Base-by-base conservation (phyloP, 225 moss, liverwort and hornwort genomes). In the Asterella californica region DNA sequence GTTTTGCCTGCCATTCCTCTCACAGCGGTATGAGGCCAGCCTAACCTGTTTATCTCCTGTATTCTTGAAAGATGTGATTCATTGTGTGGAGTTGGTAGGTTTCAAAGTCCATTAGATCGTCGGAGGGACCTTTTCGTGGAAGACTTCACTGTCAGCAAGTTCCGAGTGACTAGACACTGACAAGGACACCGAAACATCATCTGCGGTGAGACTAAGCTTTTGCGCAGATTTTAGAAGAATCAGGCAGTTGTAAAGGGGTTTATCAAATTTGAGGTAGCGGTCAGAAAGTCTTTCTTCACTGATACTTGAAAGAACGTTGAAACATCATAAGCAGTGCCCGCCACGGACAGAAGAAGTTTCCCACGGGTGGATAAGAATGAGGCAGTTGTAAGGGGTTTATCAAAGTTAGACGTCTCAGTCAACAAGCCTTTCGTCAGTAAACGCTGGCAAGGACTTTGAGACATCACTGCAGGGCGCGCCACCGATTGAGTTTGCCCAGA, bases 1-100 rank as follows among this genome's bases (percentile, higher is more conserved):
- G 88, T 93, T 45, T 69, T 92, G n/a, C 90, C 93, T 49, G 97
- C 97, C 34, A 85, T 99, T 64, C 97, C 93, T 65, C 88, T 99
- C 47, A 94, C 90, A 76, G 97, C 90, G 88, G 97, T 96, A 90
- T 74, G 88, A 65, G 47, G 71, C 71, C 71, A 47, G n/a, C 47
- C 79, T 22, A 21, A 30, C n/a, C 37, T 48, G 15, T 71, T 29
- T 52, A 15, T 69, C 37, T 72, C 29, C 0, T 32, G 1, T 33
- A 14, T 15, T 34, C 3, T 74, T 25, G 14, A 22, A 25, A 46
- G 24, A 25, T 46, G 45, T 60, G 37, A 64, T 30, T 54, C n/a
- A 15, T 69, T 63, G n/a, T 11, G 1, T 14, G 36, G 5, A 30
- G 34, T 36, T 10, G 15, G 0, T 15, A 67, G 67, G 15, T 64